Base-by-base conservation (phyloP, 2,329 filamentous ascomycete species). In the Aspergillus pseudonomiae region DNA sequence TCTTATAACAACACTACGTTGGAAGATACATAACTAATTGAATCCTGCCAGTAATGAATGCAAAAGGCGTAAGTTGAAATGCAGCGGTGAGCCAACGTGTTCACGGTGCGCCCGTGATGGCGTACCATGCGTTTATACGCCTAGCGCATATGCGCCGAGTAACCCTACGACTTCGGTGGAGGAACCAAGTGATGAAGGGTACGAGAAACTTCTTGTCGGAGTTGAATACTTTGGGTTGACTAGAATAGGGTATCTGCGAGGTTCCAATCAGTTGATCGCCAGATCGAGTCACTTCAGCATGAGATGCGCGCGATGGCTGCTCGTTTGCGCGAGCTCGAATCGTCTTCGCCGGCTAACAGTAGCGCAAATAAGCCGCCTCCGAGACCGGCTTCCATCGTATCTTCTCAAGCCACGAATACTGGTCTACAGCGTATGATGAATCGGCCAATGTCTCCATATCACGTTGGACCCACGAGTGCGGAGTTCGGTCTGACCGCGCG, bases 51-150 rank as follows among this genome's bases (percentile, higher is more conserved):
- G 89, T 70, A 91, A 91, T 72, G 89, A 91, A 73, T 91, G 89
- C 77, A 91, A 91, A 71, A 83, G 89, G n/a, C 86, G 89, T 63
- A 91, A 91, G 76, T 88, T 91, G 72, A 91, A 91, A 76, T 91
- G 89, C 78, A 91, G 91, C 75, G 89, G 89, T 65, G 86, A 90
- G 69, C 86, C 84, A 1, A 86, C 88, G 1, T 92, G 89, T 68
- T 84, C 88, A 64, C 83, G 89, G 62, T 92, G 89, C 70, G 86
- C 58, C 3, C 68, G 70, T 19, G 87, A 91, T 75, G 88, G 87
- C 69, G 81, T 90, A 21, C 78, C 84, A 65, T 91, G 89, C 71
- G 80, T 89, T 52, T 91, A 91, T 78, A 83, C 88, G 6, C 85
- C 87, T 16, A 89, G 89, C 71, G 89, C 88, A 75, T 57, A 70